Conservation (phyloP, 805 yeast genomes). For the Myxozyma melibiosi region DNA sequence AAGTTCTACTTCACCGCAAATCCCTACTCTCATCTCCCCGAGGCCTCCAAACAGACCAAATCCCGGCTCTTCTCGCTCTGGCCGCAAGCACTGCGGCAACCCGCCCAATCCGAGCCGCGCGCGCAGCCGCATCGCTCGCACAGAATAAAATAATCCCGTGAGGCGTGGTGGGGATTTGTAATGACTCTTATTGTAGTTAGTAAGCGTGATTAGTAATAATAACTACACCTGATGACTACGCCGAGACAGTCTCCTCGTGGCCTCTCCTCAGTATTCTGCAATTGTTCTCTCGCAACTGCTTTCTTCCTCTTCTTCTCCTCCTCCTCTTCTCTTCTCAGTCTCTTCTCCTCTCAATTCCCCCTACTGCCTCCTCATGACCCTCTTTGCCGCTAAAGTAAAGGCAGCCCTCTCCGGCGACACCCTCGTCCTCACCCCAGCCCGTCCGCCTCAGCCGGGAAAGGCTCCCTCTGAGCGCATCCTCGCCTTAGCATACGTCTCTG, state of each 20-base stretch:
- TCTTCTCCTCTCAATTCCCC: neutral
- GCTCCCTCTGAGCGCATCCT: slow-evolving; percentile 59
- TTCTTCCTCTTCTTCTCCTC: neutral
- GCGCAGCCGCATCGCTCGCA: slow-evolving; percentile 2
- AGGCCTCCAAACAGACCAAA: neutral
- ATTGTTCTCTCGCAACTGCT: no score
- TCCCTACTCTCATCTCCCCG: no score
- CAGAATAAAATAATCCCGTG: neutral
- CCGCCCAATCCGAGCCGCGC: slow-evolving; percentile 9
- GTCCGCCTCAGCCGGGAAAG: slow-evolving; percentile 36
- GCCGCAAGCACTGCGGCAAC: slow-evolving; percentile 17
- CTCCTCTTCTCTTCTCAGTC: neutral
- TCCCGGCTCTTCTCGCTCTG: neutral
- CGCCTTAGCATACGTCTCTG: slow-evolving; percentile 65
- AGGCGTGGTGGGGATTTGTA: no score
- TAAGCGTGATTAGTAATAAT: no score
- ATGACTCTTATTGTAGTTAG: no score
- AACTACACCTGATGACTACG: no score
- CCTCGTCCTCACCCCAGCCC: slow-evolving; percentile 56
- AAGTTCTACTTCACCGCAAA: no score
- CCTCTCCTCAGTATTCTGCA: no score
- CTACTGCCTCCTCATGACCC: neutral
- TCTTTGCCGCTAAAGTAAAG: slow-evolving; percentile 61
- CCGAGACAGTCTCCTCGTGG: no score
- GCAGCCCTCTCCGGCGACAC: slow-evolving; percentile 73